These are phyloP conservation scores for Malus hybrid DNA, from an alignment of 331 rosid species.

Conservation along the genomic window DNA sequence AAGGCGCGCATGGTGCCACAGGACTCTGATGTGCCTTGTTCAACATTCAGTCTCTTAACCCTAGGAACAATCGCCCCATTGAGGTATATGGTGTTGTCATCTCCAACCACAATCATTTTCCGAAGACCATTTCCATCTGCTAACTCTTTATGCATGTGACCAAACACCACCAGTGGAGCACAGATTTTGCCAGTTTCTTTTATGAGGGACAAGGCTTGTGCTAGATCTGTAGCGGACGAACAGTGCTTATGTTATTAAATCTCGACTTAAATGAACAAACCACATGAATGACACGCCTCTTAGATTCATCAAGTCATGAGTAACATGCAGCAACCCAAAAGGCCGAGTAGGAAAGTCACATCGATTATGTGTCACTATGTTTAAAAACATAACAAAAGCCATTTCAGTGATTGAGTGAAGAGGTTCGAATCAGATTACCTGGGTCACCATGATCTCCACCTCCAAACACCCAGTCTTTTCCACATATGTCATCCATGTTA, in stretches of 20 bases:
- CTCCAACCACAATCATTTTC: conserved; percentile 72
- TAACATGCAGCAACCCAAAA: background rate
- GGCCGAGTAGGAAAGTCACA: background rate
- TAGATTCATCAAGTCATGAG: background rate
- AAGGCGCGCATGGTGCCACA: conserved; percentile 64
- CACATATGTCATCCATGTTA: conserved; percentile 68
- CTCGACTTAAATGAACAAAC: background rate
- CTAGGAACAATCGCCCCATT: conserved; percentile 90
- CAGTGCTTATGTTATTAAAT: conserved; percentile 3
- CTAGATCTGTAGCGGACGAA: conserved; percentile 52
- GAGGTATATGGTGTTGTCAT: conserved; percentile 59
- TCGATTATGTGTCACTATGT: background rate
- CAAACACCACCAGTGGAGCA: conserved; percentile 79
- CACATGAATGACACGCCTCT: background rate
- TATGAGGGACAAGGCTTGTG: conserved; percentile 51
- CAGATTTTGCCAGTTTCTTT: conserved; percentile 43
- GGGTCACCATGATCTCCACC: conserved; percentile 88
- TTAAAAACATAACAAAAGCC: background rate
- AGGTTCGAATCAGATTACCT: conserved; percentile 34
- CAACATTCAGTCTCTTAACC: conserved; percentile 34
- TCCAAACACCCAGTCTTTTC: conserved; percentile 72
- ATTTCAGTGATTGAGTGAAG: background rate
- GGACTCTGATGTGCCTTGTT: conserved; percentile 26
- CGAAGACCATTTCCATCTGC: conserved; percentile 69
- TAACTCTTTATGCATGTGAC: conserved; percentile 96